Evolutionary conservation across 352 stramenopile genomes (phyloP).

Genomic region (Globisporangium polare): DNA sequence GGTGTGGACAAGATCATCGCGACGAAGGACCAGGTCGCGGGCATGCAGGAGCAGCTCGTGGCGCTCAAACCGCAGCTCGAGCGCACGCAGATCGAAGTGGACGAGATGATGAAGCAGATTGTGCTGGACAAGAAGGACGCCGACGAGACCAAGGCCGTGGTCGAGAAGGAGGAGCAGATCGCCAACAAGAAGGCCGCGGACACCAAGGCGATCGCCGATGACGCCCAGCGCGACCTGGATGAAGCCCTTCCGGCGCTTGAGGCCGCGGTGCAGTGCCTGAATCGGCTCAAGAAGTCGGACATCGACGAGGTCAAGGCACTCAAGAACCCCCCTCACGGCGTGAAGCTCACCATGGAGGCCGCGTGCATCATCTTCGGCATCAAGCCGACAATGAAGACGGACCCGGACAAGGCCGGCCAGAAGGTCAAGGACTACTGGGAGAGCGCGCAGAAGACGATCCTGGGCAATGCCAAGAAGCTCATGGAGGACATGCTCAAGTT

Average conservation of each 20-base stretch:
- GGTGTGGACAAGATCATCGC: conserved; percentile 93
- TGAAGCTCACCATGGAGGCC: conserved; percentile 89
- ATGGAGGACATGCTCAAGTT: conserved; percentile 90
- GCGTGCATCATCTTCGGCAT: conserved; percentile 94
- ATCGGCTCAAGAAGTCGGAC: conserved; percentile 90
- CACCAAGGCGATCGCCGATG: conserved; percentile 91
- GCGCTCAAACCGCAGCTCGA: conserved; percentile 91
- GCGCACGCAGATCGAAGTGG: conserved; percentile 90
- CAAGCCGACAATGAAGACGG: conserved; percentile 86
- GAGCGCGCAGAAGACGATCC: conserved; percentile 83
- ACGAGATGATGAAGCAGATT: conserved; percentile 94
- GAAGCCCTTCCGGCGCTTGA: conserved; percentile 91
- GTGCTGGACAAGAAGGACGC: conserved; percentile 90
- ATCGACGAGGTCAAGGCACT: conserved; percentile 92
- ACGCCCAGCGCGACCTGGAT: conserved; percentile 91
- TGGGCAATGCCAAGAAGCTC: conserved; percentile 86
- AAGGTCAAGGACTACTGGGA: conserved; percentile 91
- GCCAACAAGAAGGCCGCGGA: conserved; percentile 90
- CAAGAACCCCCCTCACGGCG: conserved; percentile 85
- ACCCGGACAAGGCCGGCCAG: conserved; percentile 88
- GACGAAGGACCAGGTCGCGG: conserved; percentile 90
- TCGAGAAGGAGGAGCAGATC: conserved; percentile 90
- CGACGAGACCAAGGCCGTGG: conserved; percentile 88
- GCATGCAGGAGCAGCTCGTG: conserved; percentile 90
- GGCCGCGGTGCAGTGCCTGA: conserved; percentile 90